Conservation (phyloP, 257 asterid species). For the Solanum megistacrolobum region DNA sequence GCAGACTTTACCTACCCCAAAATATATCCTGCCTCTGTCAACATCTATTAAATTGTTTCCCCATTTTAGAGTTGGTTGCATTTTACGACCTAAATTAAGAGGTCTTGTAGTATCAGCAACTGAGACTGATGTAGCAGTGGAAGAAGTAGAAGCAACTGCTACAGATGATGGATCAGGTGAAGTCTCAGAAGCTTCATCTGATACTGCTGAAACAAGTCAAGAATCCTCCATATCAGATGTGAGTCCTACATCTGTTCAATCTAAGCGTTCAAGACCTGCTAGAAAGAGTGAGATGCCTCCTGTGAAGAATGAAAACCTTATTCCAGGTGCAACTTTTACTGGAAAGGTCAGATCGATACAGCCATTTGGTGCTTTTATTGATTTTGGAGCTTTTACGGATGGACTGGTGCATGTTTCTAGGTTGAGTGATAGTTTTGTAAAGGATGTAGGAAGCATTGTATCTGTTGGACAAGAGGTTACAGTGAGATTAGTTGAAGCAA, state of each 20-base stretch:
- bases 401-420: slow-evolving; percentile 93
- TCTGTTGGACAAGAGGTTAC: slow-evolving; percentile 91
- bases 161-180: slow-evolving; percentile 19
- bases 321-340: slow-evolving; percentile 71
- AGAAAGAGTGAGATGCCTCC: slow-evolving; percentile 95
- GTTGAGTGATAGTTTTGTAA: slow-evolving; percentile 76
- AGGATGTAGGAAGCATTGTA: slow-evolving; percentile 73
- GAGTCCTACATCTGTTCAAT: slow-evolving; percentile 10
- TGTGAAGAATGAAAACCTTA: slow-evolving; percentile 65
- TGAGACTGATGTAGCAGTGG: slow-evolving; percentile 68
- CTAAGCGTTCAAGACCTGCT: slow-evolving; percentile 50
- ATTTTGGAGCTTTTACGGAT: slow-evolving; percentile 93
- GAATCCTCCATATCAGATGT: slow-evolving; percentile 35
- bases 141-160: slow-evolving; percentile 40
- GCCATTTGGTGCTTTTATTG: slow-evolving; percentile 97
- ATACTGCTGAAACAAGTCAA: slow-evolving; percentile 22
- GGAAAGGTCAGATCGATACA: slow-evolving; percentile 91
- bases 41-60: slow-evolving; percentile 73
- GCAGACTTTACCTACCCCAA: slow-evolving; percentile 37
- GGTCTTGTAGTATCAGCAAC: slow-evolving; percentile 35
- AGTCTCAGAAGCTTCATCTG: slow-evolving; percentile 19
- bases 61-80: slow-evolving; percentile 44
- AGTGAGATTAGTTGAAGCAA: slow-evolving; percentile 72
- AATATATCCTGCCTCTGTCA: slow-evolving; percentile 51
- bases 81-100: slow-evolving; percentile 31